Percentiles rank a stretch among this genome's conserved stretches.
Evolutionary conservation across 2,329 filamentous ascomycete genomes (phyloP).

Genomic region (Curvularia sp.): DNA sequence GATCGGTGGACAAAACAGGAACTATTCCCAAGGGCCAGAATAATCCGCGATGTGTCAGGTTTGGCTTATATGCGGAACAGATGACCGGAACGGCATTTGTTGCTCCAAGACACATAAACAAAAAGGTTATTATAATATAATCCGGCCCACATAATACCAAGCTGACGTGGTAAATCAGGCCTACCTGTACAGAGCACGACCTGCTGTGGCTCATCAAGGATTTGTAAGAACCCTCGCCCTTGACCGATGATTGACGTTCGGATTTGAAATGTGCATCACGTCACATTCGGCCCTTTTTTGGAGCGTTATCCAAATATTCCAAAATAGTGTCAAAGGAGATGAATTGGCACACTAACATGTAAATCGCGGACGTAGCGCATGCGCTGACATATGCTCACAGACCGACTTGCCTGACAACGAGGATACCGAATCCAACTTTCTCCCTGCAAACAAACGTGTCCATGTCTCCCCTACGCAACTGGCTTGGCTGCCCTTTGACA

Average conservation of each 20-base stretch:
- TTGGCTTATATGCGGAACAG: slow-evolving; percentile 49
- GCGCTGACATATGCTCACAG: slow-evolving; percentile 38
- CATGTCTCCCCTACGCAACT: slow-evolving; percentile 49
- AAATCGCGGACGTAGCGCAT: slow-evolving; percentile 7
- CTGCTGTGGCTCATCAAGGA: slow-evolving; percentile 49
- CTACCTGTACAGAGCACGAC: slow-evolving; percentile 47
- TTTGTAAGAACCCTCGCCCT: slow-evolving; percentile 39
- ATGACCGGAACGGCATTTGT: slow-evolving; percentile 48
- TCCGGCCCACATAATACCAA: background rate
- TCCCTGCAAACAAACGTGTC: slow-evolving; percentile 46
- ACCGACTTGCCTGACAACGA: slow-evolving; percentile 47
- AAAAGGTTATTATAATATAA: slow-evolving; percentile 29
- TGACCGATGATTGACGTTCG: slow-evolving; percentile 5
- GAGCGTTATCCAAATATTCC: background rate
- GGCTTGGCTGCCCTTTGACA: slow-evolving; percentile 48
- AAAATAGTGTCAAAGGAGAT: background rate
- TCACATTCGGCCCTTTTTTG: slow-evolving; percentile 2
- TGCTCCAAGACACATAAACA: slow-evolving; percentile 47
- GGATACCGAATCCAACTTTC: slow-evolving; percentile 47
- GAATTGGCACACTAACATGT: background rate
- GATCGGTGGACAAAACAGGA: slow-evolving; percentile 30
- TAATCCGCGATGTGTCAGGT: slow-evolving; percentile 45
- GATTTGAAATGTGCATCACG: slow-evolving; percentile 1
- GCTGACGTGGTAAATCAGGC: slow-evolving; percentile 18
- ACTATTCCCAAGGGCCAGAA: slow-evolving; percentile 59